These are phyloP conservation scores for Plasmodium vivax DNA, from an alignment of 169 alveolate genomes.

Conservation along the genomic window DNA sequence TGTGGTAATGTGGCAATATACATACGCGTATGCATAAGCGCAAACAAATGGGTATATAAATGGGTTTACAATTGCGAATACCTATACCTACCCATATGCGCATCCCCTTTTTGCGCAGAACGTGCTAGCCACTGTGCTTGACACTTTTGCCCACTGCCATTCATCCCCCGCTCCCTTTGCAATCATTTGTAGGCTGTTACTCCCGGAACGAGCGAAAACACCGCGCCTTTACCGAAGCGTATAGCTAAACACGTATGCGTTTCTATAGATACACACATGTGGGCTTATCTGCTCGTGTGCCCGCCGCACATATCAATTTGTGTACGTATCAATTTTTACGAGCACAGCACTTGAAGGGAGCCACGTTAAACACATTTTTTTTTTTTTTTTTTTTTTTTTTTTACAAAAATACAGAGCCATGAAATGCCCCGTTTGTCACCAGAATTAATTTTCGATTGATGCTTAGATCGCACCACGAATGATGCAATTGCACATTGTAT, in stretches of 20 bases:
- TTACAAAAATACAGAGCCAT: neutral
- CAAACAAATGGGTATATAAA: neutral
- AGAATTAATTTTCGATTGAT: neutral
- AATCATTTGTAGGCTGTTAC: neutral
- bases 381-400: neutral
- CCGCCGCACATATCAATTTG: neutral
- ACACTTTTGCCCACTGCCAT: neutral
- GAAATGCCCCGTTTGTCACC: neutral
- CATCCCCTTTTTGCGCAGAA: neutral
- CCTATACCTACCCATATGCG: neutral
- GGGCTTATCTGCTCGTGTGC: neutral
- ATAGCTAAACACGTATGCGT: neutral
- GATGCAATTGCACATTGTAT: neutral
- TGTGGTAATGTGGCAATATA: neutral
- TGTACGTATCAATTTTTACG: neutral
- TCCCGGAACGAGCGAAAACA: neutral
- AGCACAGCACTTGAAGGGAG: neutral
- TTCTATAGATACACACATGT: neutral
- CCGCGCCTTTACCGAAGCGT: neutral
- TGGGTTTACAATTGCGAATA: neutral
- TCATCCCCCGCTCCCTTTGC: neutral
- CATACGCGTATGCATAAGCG: neutral
- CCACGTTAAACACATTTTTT: neutral
- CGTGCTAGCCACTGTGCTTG: neutral
- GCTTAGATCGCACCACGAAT: neutral